Evolutionary conservation across 352 stramenopile species (phyloP), one percentile per base, ranked within the genome.

Genomic region (Blastocystis sp.): DNA sequence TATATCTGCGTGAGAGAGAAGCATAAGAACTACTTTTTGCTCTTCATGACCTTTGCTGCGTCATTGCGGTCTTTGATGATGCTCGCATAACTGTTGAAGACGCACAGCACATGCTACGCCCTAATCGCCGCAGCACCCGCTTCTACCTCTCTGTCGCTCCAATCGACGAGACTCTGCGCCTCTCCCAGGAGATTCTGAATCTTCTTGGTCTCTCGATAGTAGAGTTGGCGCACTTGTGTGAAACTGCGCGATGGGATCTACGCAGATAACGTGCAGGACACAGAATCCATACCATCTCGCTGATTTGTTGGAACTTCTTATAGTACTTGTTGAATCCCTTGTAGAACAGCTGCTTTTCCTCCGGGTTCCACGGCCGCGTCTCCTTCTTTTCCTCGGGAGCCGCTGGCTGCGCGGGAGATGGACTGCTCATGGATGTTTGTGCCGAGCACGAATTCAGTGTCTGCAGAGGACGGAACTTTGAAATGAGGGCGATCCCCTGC

Each of bases 1-100:
- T 70, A 17, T 84, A 84, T n/a, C 66, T 76, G 23, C 5, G 52
- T 48, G 38, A 59, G n/a, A 56, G 52, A 23, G 2, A 11, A 17
- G 4, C 21, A 76, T 52, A 4, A 9, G 10, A 14, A 21, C 28
- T 76, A 52, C 40, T 64, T 62, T 70, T 84, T 84, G 38, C 74
- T 84, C 48, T 84, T 84, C 74, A 84, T 84, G 21, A 62, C 34
- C 74, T 84, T 84, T 43, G 45, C 19, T 17, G 43, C 34, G 34
- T 84, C 74, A 28, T 45, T 84, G 21, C 56, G 52, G 28, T 67
- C 48, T 4, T 43, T 23, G 2, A 56, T 23, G 19, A 84, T 28
- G 53, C 52, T 69, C 3, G 34, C 56, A 28, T 84, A 84, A n/a
- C 74, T 84, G n/a, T 84, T 84, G 61, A 84, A 84, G 34, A 84